Evolutionary conservation across 2,329 filamentous ascomycete genomes (phyloP).

Genomic region (Hymenoscyphus linearis): DNA sequence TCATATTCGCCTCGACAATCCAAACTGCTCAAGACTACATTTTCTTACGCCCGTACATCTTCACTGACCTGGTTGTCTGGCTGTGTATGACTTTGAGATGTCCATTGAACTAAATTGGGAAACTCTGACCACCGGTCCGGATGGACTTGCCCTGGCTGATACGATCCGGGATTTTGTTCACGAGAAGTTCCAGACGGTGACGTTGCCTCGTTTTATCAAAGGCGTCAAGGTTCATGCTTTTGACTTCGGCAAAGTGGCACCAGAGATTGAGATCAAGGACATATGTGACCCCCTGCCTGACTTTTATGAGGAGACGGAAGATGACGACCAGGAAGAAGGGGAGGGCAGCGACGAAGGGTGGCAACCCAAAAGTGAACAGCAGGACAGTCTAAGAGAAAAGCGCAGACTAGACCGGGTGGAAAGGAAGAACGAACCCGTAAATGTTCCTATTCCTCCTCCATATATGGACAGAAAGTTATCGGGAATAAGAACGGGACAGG

Average conservation of each 20-base stretch:
- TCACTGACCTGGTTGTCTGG: not conserved
- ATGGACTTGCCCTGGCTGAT: slow-evolving; percentile 79
- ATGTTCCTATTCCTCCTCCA: slow-evolving; percentile 26
- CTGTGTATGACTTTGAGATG: slow-evolving; percentile 49
- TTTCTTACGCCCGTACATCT: not conserved
- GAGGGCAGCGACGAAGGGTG: slow-evolving; percentile 40
- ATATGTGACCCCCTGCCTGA: slow-evolving; percentile 93
- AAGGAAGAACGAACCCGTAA: slow-evolving; percentile 29
- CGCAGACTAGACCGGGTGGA: slow-evolving; percentile 33
- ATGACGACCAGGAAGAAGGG: slow-evolving; percentile 50
- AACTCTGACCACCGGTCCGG: slow-evolving; percentile 79
- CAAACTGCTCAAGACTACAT: not conserved
- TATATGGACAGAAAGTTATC: slow-evolving; percentile 39
- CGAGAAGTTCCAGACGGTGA: slow-evolving; percentile 88
- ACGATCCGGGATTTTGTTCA: slow-evolving; percentile 90
- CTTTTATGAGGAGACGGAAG: slow-evolving; percentile 83
- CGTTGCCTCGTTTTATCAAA: slow-evolving; percentile 91
- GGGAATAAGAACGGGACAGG: slow-evolving; percentile 26
- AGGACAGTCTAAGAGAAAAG: slow-evolving; percentile 31
- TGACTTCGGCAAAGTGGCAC: slow-evolving; percentile 78
- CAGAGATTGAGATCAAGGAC: slow-evolving; percentile 88
- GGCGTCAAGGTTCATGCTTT: slow-evolving; percentile 93
- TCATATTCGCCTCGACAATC: not conserved
- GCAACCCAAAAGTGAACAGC: slow-evolving; percentile 14
- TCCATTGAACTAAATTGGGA: slow-evolving; percentile 98